Conservation (phyloP, 108 stramenopile genomes). For the Asterionellopsis glacialis region DNA sequence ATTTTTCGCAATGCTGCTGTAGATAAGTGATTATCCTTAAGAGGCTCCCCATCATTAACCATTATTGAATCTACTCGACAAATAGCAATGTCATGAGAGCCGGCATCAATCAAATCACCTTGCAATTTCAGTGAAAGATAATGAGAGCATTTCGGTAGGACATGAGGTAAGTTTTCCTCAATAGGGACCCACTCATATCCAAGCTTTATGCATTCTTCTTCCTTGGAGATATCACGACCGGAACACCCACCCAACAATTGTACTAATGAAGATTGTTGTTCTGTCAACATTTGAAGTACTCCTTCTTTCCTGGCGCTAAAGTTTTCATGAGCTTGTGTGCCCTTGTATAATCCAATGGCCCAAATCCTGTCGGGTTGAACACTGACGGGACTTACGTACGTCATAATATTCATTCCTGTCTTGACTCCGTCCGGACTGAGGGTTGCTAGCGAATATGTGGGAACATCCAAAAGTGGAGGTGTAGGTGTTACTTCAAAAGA, state of each 20-base stretch:
- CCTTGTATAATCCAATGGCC: constrained; percentile 69
- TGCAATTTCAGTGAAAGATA: constrained; percentile 44
- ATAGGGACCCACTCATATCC: constrained; percentile 40
- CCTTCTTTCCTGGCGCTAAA: constrained; percentile 45
- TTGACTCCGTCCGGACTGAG: constrained; percentile 14
- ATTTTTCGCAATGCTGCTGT: constrained; percentile 44
- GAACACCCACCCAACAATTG: constrained; percentile 57
- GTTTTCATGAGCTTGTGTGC: constrained; percentile 61
- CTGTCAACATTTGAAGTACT: constrained; percentile 60
- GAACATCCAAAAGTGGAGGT: constrained; percentile 73
- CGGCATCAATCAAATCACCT: constrained; percentile 54
- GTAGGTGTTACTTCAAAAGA: constrained; percentile 18
- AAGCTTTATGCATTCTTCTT: constrained; percentile 30
- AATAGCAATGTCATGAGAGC: constrained; percentile 68
- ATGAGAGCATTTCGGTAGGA: constrained; percentile 59
- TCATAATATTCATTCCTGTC: constrained; percentile 53
- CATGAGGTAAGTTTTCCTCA: constrained; percentile 11
- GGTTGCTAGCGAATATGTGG: constrained; percentile 72
- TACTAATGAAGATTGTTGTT: constrained; percentile 41
- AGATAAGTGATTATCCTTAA: constrained; percentile 24
- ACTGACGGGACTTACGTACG: constrained; percentile 76
- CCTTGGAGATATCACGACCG: constrained; percentile 59
- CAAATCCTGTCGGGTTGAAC: constrained; percentile 65
- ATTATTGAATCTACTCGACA: constrained; percentile 55
- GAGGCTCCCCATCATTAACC: constrained; percentile 6